Base-by-base conservation (phyloP, 75 land plant species). In the Sequoiadendron giganteum region DNA sequence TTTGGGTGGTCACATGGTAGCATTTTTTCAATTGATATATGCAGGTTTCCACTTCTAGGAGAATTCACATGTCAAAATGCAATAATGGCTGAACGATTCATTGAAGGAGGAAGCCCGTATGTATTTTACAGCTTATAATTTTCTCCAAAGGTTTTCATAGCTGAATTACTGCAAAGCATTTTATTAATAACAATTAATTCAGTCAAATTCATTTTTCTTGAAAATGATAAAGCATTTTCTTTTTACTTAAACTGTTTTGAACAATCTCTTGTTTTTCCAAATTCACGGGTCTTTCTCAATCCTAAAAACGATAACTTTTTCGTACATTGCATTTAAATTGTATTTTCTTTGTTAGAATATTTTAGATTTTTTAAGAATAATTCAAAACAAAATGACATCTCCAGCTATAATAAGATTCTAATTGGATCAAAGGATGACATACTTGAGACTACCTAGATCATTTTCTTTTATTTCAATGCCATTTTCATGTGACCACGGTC, bases 41-140 rank as follows among this genome's bases (percentile, higher is more conserved):
- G 9, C 90, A 97, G 99, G 88, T 93, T 98, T 76, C 99, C 99
- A 21, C 90, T 98, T 38, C 90, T 89, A 83, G 99, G 99, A 61
- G 99, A 98, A 90, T 97, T 98, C 90, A 97, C 97, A 7, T 93
- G 95, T 85, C 99, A 98, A 89, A 96, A 97, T 92, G 99, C 99
- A 56, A 88, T 98, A 75, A 92, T 94, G 89, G 94, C 99, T 16
- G 99, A 98, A 89, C 93, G 98, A 38, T 98, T 98, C 87, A 95
- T 98, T 85, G 99, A 98, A 92, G 96, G 93, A 91, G 99, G 99
- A 84, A 98, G 99, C 95, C 88, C 95, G 99, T 98, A 98, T 81
- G 99, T 95, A 91, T 43, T 40, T 82, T 13, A 78, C 28, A 38
- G 30, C 39, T 78, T 32, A 16, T 32, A 68, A 68, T 86, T 86